Evolutionary conservation across 176 grass and related monocot genomes (phyloP).

Genomic region (Dendrocalamus sinicus): DNA sequence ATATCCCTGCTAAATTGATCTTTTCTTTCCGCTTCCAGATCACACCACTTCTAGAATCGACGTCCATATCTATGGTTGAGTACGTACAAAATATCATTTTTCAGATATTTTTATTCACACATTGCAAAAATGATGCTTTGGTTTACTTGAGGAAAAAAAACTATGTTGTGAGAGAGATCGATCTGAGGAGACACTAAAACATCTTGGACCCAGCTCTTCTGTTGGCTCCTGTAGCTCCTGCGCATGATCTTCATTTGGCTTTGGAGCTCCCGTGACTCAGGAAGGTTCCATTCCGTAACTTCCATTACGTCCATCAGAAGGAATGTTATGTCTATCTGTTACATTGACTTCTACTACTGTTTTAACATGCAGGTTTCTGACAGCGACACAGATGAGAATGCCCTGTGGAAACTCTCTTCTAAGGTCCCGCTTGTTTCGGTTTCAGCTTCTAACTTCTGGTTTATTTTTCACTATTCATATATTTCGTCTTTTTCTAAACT

Average conservation of each 20-base stretch:
- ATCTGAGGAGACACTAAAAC: not conserved
- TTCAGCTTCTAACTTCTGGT: too few species aligned
- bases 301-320: not conserved
- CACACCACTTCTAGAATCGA: not conserved
- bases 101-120: not conserved
- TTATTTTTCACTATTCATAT: too few species aligned
- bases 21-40: not conserved
- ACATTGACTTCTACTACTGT: not conserved
- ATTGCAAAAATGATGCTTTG: not conserved
- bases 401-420: not conserved
- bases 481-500: too few species aligned
- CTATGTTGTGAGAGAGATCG: not conserved
- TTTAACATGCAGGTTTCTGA: not conserved
- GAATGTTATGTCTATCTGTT: not conserved
- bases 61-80: not conserved
- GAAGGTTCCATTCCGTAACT: not conserved
- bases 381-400: not conserved
- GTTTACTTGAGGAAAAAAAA: not conserved
- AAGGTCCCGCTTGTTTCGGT: too few species aligned
- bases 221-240: not conserved
- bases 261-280: not conserved
- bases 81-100: not conserved
- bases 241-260: not conserved
- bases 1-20: not conserved
- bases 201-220: slow-evolving; percentile 1